These are phyloP conservation scores for Aphanomyces cochlioides DNA, from an alignment of 352 stramenopile genomes.

Conservation along the genomic window DNA sequence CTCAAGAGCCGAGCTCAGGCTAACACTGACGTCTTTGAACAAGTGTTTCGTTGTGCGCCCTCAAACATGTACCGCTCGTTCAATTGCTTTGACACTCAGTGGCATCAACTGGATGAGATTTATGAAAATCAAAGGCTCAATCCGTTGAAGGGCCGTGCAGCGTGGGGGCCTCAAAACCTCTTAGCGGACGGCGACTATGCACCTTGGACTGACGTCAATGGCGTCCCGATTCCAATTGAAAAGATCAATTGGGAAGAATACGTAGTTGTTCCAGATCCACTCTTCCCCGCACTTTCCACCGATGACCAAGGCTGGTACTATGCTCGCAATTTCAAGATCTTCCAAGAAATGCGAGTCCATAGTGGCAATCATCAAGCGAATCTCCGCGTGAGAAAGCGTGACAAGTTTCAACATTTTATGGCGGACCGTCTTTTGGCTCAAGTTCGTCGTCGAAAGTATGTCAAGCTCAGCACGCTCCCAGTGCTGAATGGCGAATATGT, in stretches of 20 bases:
- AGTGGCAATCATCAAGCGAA: slow-evolving; percentile 61
- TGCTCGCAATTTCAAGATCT: slow-evolving; percentile 82
- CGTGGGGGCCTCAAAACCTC: slow-evolving; percentile 72
- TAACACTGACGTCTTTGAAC: slow-evolving; percentile 80
- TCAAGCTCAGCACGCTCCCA: slow-evolving; percentile 28
- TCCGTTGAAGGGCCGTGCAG: slow-evolving; percentile 54
- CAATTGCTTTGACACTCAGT: slow-evolving; percentile 67
- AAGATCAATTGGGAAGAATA: slow-evolving; percentile 74
- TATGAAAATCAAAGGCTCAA: slow-evolving; percentile 87
- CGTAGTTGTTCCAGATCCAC: slow-evolving; percentile 53
- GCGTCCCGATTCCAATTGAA: slow-evolving; percentile 71
- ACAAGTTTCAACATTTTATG: slow-evolving; percentile 83
- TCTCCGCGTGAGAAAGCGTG: slow-evolving; percentile 42
- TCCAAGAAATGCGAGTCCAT: slow-evolving; percentile 71
- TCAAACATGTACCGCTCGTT: slow-evolving; percentile 80
- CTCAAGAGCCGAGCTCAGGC: slow-evolving; percentile 52
- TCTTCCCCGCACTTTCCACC: slow-evolving; percentile 76
- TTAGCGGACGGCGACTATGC: slow-evolving; percentile 74
- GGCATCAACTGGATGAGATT: slow-evolving; percentile 56
- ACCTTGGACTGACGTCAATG: slow-evolving; percentile 83
- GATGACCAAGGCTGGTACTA: slow-evolving; percentile 86
- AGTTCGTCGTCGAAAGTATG: slow-evolving; percentile 54
- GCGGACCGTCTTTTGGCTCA: slow-evolving; percentile 79
- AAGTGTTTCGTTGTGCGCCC: slow-evolving; percentile 78
- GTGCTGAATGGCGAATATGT: slow-evolving; percentile 14